These are phyloP conservation scores for Corymbia citriodora DNA, from an alignment of 441 rosid genomes.

Conservation along the genomic window DNA sequence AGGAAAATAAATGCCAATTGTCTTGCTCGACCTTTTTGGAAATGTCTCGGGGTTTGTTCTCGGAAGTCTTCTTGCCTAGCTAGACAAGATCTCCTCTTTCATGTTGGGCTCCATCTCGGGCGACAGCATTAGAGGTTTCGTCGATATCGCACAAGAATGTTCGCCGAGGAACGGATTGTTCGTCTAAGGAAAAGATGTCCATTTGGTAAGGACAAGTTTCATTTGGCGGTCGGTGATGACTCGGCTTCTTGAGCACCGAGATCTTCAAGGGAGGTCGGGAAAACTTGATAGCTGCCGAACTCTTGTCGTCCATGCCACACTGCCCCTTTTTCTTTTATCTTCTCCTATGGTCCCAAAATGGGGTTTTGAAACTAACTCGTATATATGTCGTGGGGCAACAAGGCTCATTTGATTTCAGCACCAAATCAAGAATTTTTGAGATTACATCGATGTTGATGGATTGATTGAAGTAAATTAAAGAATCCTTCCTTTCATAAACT, in stretches of 20 bases:
- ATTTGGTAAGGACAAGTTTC: not conserved
- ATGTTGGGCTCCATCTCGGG: not conserved
- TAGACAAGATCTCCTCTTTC: slow-evolving; percentile 10
- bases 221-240: not conserved
- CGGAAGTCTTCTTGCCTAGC: slow-evolving; percentile 13
- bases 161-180: not conserved
- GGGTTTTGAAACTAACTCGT: not conserved
- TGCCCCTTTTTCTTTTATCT: not conserved
- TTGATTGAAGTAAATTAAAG: not conserved
- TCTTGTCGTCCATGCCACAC: not conserved
- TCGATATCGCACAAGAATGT: not conserved
- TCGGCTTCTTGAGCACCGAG: not conserved
- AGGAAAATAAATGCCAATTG: not conserved
- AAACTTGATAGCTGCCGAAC: not conserved
- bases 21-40: not conserved
- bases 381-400: not conserved
- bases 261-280: not conserved
- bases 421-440: not conserved
- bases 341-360: not conserved
- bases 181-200: not conserved
- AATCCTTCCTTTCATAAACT: not conserved
- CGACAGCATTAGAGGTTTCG: not conserved
- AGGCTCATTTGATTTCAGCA: not conserved
- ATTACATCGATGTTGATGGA: not conserved
- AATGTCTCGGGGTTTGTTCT: not conserved